A percentile compares a stretch with the other conserved stretches of the same genome.
Conservation (phyloP, 2,329 filamentous ascomycete species). For the Colletotrichum sp. region DNA sequence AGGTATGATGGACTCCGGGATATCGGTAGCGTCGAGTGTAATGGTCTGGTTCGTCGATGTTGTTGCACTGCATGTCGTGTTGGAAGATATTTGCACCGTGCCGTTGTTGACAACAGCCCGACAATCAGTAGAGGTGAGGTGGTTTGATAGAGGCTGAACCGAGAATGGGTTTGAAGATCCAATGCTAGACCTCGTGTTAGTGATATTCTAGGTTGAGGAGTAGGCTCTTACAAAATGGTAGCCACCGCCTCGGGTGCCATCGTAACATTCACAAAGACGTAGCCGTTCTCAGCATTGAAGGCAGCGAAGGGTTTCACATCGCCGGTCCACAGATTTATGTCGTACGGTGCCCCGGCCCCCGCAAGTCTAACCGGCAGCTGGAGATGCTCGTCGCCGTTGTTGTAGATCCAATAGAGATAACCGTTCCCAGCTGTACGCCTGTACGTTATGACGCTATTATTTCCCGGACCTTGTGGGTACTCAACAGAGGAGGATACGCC, state of each 20-base stretch:
- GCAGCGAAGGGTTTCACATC: neutral
- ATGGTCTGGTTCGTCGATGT: neutral
- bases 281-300: neutral
- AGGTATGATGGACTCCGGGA: neutral
- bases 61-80: neutral
- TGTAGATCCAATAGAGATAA: neutral
- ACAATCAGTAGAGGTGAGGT: neutral
- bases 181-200: neutral
- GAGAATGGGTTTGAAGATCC: neutral
- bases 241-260: neutral
- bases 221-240: neutral
- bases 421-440: neutral
- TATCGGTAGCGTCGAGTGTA: neutral
- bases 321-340: neutral
- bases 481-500: neutral
- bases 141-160: accelerated
- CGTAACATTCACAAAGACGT: accelerated
- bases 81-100: neutral
- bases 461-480: neutral
- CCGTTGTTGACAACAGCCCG: accelerated
- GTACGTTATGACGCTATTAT: neutral
- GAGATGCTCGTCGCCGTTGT: neutral
- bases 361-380: neutral
- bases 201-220: accelerated
- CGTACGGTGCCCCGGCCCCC: neutral